phyloP scores from a whole-genome alignment of 1,284 basidiomycete species.

The Leccinum fuscescens region DNA sequence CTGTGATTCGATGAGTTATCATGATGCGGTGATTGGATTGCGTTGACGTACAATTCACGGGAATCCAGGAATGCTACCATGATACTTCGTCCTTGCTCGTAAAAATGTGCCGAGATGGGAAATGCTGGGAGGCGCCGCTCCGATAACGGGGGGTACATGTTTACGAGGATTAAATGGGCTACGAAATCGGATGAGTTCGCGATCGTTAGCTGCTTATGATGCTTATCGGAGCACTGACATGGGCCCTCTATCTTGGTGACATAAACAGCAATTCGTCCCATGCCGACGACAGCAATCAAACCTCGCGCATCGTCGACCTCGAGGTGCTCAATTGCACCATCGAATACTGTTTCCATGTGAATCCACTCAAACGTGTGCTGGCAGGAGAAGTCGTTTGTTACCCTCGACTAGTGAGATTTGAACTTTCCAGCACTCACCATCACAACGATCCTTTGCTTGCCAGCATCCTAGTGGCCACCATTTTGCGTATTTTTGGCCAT shows the following conservation, averaged over 20 bases:
- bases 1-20: too few relatives aligned
- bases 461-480: too few relatives aligned
- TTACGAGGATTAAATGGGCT: background rate
- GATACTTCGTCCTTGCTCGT: background rate
- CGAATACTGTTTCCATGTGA: background rate
- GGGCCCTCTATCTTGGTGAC: background rate
- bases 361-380: background rate
- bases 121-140: background rate
- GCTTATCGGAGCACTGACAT: background rate
- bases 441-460: background rate
- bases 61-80: background rate
- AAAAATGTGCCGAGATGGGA: background rate
- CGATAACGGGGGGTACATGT: background rate
- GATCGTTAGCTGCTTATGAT: too few relatives aligned
- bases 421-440: background rate
- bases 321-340: background rate
- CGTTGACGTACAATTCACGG: background rate
- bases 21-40: too few relatives aligned
- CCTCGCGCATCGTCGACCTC: background rate
- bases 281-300: background rate
- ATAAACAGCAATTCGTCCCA: background rate
- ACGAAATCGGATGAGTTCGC: too few relatives aligned
- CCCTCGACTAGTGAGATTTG: too few relatives aligned
- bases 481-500: too few relatives aligned
- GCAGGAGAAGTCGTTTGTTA: too few relatives aligned